Evolutionary conservation across 331 rosid species (phyloP).

Genomic region (Quercus lobata): DNA sequence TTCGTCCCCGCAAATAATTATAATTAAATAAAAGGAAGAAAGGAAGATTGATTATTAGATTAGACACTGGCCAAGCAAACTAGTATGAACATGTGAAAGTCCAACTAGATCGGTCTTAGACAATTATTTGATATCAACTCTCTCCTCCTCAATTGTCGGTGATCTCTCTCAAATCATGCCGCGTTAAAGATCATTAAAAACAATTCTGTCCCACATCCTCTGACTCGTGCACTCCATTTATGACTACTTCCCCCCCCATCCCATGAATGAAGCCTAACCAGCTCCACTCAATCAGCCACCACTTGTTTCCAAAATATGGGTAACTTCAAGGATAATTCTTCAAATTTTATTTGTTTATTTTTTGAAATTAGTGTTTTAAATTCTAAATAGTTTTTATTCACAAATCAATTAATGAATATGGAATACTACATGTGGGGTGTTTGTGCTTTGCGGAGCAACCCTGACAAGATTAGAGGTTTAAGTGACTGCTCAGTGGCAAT

Average conservation of each 20-base stretch:
- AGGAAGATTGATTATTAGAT: background rate
- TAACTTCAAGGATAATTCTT: too few relatives aligned
- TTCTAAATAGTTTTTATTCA: too few relatives aligned
- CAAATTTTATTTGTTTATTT: too few relatives aligned
- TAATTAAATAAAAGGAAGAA: background rate
- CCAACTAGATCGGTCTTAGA: background rate
- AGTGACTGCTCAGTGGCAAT: fast-evolving
- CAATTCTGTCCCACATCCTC: background rate
- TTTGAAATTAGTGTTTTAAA: too few relatives aligned
- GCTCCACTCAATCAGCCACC: background rate
- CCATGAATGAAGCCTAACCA: background rate
- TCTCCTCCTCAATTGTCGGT: background rate
- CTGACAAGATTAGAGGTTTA: too few relatives aligned
- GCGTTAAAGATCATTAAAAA: background rate
- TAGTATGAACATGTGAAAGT: background rate
- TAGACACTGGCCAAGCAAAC: background rate
- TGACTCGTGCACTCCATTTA: background rate
- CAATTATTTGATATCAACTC: background rate
- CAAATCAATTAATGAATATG: too few relatives aligned
- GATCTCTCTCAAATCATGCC: constrained; percentile 1
- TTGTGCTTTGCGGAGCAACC: too few relatives aligned
- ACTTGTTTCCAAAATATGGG: background rate
- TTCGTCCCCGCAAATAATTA: background rate
- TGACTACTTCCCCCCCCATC: background rate
- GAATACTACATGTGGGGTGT: too few relatives aligned